Percentiles rank a stretch among this genome's conserved stretches.
phyloP scores from a whole-genome alignment of 2,329 filamentous ascomycete species.

The Paecilomyces sp. region DNA sequence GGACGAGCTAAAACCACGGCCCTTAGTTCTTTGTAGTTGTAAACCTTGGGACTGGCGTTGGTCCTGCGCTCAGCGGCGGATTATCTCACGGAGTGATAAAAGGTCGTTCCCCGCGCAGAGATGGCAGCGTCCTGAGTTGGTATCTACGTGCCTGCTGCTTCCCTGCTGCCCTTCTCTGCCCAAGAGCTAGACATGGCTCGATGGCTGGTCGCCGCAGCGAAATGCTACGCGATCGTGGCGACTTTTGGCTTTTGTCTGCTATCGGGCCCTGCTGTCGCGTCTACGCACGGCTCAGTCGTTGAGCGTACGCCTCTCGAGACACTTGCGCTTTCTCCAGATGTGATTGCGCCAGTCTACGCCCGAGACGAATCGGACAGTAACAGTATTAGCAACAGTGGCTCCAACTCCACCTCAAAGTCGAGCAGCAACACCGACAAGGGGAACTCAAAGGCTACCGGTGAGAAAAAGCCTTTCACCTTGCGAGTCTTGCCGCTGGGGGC shows the following conservation, averaged over 20 bases:
- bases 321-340: background rate
- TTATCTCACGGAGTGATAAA: background rate
- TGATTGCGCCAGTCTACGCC: background rate
- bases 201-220: background rate
- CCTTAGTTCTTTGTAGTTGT: background rate
- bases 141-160: background rate
- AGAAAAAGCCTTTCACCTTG: background rate
- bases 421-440: background rate
- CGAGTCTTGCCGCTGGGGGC: conserved; percentile 4
- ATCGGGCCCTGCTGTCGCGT: background rate
- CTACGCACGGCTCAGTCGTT: background rate
- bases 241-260: background rate
- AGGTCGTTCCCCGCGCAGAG: background rate
- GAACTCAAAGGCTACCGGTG: too few species aligned
- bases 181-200: background rate
- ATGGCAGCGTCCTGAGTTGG: background rate
- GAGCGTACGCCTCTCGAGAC: background rate
- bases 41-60: background rate
- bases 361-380: background rate
- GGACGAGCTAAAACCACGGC: background rate
- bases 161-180: background rate
- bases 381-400: too few species aligned
- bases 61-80: background rate
- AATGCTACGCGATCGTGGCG: background rate
- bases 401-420: too few species aligned